These are phyloP conservation scores for Quercus robur DNA, from an alignment of 306 rosid species.

Conservation along the genomic window DNA sequence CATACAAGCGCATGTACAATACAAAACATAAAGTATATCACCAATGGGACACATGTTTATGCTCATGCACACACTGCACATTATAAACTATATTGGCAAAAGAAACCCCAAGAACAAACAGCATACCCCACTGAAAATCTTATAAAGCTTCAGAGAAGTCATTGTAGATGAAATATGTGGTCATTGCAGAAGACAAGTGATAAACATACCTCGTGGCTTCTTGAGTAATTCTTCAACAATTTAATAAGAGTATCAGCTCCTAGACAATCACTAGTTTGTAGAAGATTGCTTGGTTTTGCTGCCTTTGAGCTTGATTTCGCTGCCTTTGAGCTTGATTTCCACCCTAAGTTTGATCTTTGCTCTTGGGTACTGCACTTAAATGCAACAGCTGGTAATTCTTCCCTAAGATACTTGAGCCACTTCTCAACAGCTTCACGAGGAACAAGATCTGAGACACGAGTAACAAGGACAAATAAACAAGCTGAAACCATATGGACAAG, in stretches of 20 bases:
- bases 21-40: neutral
- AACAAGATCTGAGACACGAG: slow-evolving; percentile 67
- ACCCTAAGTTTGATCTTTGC: slow-evolving; percentile 87
- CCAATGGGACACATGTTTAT: neutral
- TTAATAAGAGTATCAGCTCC: slow-evolving; percentile 95
- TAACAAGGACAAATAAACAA: slow-evolving; percentile 9
- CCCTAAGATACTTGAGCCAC: slow-evolving; percentile 94
- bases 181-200: neutral
- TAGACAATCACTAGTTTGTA: slow-evolving; percentile 89
- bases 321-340: slow-evolving; percentile 74
- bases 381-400: slow-evolving; percentile 95
- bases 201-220: slow-evolving; percentile 80
- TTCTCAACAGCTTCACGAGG: slow-evolving; percentile 91
- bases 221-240: slow-evolving; percentile 88
- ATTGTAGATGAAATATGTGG: neutral
- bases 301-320: slow-evolving; percentile 71
- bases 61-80: neutral
- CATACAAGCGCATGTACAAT: neutral
- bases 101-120: neutral
- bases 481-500: neutral
- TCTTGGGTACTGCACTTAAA: slow-evolving; percentile 97
- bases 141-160: neutral
- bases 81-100: neutral
- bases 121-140: neutral
- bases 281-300: slow-evolving; percentile 56